Evolutionary conservation across 768 basidiomycete genomes (phyloP), one percentile per base, ranked within the genome.

Genomic region (Tricholoma matsutake): DNA sequence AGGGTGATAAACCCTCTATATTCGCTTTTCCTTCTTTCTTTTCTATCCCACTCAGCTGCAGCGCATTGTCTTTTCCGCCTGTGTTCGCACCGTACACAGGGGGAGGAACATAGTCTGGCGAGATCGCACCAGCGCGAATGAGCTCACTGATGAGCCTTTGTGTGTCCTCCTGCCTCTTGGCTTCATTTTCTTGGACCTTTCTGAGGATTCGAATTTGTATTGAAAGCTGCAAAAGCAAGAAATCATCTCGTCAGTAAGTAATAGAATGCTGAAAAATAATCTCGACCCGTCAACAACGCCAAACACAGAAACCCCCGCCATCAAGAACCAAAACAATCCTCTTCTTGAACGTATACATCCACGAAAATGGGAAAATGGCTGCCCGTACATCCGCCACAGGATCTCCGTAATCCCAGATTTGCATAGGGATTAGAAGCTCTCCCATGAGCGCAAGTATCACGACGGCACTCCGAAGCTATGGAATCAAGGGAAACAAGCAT

Each of bases 31-130:
- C 62, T 28, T 60, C 60, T 25, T 66, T 66, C 13, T 58, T 56
- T 78, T 54, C n/a, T 70, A 61, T 14, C 73, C 71, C 54, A 77
- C 54, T 53, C 16, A 53, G 31, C 29, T 53, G 51, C 11, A 81
- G 47, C 14, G 61, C 70, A 8, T 69, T 64, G 3, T 70, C 72
- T 25, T 80, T 9, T 60, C 72, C 25, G 71, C 69, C 6, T 73
- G 3, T 11, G 2, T 32, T 16, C 8, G 51, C 7, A 32, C 14
- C n/a, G 29, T 31, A 32, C 29, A 32, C 2, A 8, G 31, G 16
- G n/a, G 51, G 29, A 4, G 51, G 51, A 7, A 53, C 29, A 18
- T 57, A 20, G 13, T 47, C 47, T 2, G 56, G 39, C 2, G 56
- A 47, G 8, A 57, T 47, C 13, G 25, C 41, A 11, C 28, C 29